Evolutionary conservation across 2,329 filamentous ascomycete species (phyloP).

Genomic region (Microsporum canis): DNA sequence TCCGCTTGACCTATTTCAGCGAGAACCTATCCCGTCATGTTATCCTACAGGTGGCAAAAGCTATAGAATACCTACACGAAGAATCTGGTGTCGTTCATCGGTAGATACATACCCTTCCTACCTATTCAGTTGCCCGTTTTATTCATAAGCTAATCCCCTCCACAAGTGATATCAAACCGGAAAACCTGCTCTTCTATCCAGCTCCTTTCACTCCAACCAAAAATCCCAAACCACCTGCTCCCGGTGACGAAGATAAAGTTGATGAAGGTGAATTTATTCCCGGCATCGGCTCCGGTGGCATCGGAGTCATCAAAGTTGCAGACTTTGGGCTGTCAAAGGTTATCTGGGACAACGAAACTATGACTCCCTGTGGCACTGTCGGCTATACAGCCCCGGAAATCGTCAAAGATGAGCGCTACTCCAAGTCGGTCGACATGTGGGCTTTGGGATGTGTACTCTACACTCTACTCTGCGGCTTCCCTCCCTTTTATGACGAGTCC

Average conservation of each 20-base stretch:
- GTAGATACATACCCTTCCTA: constrained; percentile 43
- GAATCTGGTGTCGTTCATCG: constrained; percentile 92
- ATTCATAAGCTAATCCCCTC: constrained; percentile 9
- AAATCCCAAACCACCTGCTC: constrained; percentile 64
- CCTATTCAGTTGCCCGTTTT: not conserved
- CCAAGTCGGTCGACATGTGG: constrained; percentile 99
- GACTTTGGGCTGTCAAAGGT: constrained; percentile 97
- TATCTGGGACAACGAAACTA: constrained; percentile 95
- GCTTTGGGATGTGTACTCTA: constrained; percentile 93
- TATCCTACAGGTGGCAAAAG: constrained; percentile 88
- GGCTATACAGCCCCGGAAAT: constrained; percentile 98
- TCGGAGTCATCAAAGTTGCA: constrained; percentile 91
- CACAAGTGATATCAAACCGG: constrained; percentile 86
- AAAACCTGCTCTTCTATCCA: constrained; percentile 90
- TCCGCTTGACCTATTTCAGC: constrained; percentile 95
- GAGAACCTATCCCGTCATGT: constrained; percentile 91
- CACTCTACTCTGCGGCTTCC: constrained; percentile 92
- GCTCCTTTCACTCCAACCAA: constrained; percentile 70
- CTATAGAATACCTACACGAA: constrained; percentile 86
- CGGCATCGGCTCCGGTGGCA: constrained; percentile 75
- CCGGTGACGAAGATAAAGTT: constrained; percentile 92
- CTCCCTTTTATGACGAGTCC: constrained; percentile 96
- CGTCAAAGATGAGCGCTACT: constrained; percentile 97
- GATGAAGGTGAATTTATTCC: constrained; percentile 89
- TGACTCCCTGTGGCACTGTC: constrained; percentile 98